These are phyloP conservation scores for Citrus reticulata DNA, from an alignment of 345 rosid genomes.

Conservation along the genomic window DNA sequence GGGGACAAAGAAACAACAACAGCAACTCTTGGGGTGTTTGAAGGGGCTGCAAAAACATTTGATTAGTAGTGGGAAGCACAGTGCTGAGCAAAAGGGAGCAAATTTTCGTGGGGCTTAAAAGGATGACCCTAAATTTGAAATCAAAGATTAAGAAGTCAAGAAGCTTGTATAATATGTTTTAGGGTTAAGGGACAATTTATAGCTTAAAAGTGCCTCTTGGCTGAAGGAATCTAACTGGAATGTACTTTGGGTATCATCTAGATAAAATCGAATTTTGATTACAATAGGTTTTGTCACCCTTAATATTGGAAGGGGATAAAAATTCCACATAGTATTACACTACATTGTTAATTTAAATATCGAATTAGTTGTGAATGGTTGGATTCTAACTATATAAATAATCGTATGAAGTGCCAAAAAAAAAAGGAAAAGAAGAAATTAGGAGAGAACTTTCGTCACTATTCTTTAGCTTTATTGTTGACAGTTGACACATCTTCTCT, in stretches of 20 bases:
- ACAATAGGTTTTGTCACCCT: not conserved
- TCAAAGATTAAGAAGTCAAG: not conserved
- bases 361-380: not conserved
- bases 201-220: not conserved
- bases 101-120: not conserved
- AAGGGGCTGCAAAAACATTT: not conserved
- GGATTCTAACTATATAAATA: not conserved
- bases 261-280: not conserved
- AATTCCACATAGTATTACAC: not conserved
- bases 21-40: not conserved
- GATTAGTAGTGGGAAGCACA: not conserved
- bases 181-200: conserved; percentile 4
- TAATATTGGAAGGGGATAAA: not conserved
- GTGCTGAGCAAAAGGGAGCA: not conserved
- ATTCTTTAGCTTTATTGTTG: no score
- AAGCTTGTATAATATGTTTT: not conserved
- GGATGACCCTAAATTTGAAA: not conserved
- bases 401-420: not conserved
- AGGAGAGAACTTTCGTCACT: not conserved
- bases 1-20: not conserved
- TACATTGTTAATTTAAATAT: not conserved
- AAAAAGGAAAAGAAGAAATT: not conserved
- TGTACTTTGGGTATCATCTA: not conserved
- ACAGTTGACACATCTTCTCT: no score
- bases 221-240: conserved; percentile 4